phyloP scores from a whole-genome alignment of 768 basidiomycete genomes.

The Auricularia auricula-judae region DNA sequence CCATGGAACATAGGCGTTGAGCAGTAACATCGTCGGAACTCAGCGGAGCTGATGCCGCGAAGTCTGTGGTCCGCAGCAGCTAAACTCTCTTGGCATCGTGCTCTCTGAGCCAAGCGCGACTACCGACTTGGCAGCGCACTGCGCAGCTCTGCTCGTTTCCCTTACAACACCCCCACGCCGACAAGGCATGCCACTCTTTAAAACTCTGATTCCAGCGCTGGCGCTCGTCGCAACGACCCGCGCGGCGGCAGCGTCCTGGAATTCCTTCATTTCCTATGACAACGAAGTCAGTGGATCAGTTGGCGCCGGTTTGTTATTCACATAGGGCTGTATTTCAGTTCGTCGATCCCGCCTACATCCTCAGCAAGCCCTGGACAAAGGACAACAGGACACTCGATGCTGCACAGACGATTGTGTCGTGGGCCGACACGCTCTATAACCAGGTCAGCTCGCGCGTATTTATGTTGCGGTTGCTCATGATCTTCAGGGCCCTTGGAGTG shows the following conservation, averaged over 20 bases:
- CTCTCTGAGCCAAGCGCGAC: too few relatives aligned
- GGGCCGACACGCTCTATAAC: conserved; percentile 33
- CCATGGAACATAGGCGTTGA: too few relatives aligned
- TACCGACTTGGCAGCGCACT: too few relatives aligned
- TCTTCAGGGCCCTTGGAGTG: background rate
- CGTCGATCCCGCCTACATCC: conserved; percentile 39
- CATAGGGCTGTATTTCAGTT: conserved; percentile 43
- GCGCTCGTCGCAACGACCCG: background rate
- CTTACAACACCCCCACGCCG: too few relatives aligned
- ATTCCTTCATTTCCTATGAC: background rate
- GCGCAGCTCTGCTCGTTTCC: too few relatives aligned
- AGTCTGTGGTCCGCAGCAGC: too few relatives aligned
- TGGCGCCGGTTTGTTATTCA: background rate
- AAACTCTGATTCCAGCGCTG: background rate
- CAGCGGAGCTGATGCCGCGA: too few relatives aligned
- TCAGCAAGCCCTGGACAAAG: conserved; percentile 26
- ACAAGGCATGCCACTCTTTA: background rate
- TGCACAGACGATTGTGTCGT: conserved; percentile 32
- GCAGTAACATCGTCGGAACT: too few relatives aligned
- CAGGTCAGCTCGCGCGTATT: conserved; percentile 46
- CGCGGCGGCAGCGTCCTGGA: background rate
- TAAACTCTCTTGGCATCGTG: too few relatives aligned
- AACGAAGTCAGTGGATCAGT: background rate
- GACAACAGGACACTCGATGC: conserved; percentile 32
- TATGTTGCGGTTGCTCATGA: conserved; percentile 1